Conservation (phyloP, 129 eudicot genomes). For the Flaveria robusta region DNA sequence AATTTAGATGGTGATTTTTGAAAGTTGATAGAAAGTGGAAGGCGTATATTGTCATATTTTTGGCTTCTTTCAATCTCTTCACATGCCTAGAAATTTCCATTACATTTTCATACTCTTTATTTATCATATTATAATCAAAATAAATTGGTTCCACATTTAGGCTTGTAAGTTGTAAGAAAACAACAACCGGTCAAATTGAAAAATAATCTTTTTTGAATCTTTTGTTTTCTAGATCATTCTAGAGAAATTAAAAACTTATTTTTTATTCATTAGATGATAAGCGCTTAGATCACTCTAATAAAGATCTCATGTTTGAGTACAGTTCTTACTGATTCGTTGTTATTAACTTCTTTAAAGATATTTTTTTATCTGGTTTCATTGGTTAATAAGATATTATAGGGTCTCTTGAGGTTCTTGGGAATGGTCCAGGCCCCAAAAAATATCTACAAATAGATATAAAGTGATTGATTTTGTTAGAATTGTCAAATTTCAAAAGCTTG, state of each 20-base stretch:
- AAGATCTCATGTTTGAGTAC: too few species aligned
- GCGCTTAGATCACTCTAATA: too few species aligned
- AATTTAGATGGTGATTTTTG: background rate
- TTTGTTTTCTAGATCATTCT: background rate
- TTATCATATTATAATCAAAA: background rate
- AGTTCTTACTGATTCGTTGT: too few species aligned
- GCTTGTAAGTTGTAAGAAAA: background rate
- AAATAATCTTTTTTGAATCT: background rate
- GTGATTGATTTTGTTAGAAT: background rate
- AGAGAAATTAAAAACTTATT: background rate
- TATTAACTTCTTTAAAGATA: too few species aligned
- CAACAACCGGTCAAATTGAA: background rate
- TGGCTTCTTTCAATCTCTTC: constrained; percentile 39
- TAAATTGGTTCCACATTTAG: background rate
- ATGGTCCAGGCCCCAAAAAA: too few species aligned
- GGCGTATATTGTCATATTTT: constrained; percentile 16
- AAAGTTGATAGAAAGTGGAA: constrained; percentile 4
- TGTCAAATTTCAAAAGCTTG: constrained; percentile 6
- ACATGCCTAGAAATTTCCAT: constrained; percentile 42
- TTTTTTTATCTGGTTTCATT: too few species aligned
- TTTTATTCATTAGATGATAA: too few species aligned
- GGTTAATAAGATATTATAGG: too few species aligned
- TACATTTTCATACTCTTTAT: background rate
- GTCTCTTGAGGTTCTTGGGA: too few species aligned
- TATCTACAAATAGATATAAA: background rate